These are phyloP conservation scores for Acrodontium crateriforme DNA, from an alignment of 2,329 filamentous ascomycete genomes.

Conservation along the genomic window DNA sequence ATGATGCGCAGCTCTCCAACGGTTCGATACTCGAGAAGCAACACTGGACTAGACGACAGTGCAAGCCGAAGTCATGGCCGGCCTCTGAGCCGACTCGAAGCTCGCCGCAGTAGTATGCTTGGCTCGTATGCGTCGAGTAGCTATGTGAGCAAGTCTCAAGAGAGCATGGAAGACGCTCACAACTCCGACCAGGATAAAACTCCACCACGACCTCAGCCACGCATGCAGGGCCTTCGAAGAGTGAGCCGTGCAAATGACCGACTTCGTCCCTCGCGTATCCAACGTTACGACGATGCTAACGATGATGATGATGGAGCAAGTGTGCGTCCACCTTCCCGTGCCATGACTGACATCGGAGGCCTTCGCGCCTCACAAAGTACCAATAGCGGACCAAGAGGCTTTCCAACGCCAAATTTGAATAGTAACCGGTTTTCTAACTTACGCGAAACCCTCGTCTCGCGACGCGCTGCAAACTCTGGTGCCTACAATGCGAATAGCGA, in stretches of 20 bases:
- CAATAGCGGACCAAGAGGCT: conserved; percentile 3
- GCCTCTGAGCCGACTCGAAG: conserved; percentile 30
- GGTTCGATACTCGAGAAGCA: conserved; percentile 8
- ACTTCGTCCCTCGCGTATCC: conserved; percentile 22
- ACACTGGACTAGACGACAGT: conserved; percentile 4
- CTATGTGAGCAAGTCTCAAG: conserved; percentile 18
- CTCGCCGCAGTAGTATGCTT: conserved; percentile 26
- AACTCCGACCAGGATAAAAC: conserved; percentile 15
- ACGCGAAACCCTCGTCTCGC: too few relatives aligned
- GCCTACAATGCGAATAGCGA: too few relatives aligned
- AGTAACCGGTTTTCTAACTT: too few relatives aligned
- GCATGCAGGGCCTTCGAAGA: conserved; percentile 12
- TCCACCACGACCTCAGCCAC: conserved; percentile 13
- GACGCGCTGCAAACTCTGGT: too few relatives aligned
- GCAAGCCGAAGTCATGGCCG: conserved; percentile 24
- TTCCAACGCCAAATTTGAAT: too few relatives aligned
- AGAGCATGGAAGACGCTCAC: conserved; percentile 15
- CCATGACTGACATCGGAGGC: conserved; percentile 32
- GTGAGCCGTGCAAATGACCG: conserved; percentile 25
- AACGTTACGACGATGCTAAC: conserved; percentile 14
- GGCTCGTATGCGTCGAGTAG: conserved; percentile 10
- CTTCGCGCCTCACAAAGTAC: conserved; percentile 13
- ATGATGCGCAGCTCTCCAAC: conserved; percentile 3
- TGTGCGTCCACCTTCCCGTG: conserved; percentile 33
- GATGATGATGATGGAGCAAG: conserved; percentile 26